These are phyloP conservation scores for Starmerella etchellsii DNA, from an alignment of 805 yeast genomes.

Conservation along the genomic window DNA sequence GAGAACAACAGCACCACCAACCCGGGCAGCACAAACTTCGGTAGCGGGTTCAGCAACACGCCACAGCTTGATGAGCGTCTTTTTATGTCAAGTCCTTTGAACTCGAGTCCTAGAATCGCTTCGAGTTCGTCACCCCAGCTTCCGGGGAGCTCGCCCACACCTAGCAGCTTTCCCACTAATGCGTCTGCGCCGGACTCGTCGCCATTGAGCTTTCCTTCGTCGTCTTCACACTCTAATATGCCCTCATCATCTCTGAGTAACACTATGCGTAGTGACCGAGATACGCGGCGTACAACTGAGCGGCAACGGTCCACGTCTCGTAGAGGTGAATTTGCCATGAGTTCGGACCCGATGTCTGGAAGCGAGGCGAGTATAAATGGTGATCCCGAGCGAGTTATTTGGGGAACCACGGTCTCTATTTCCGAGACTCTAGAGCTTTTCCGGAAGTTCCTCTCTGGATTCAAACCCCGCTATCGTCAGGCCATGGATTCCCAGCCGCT, in stretches of 20 bases:
- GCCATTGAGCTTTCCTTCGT: constrained; percentile 18
- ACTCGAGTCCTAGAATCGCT: constrained; percentile 5
- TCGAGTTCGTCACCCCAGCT: not conserved
- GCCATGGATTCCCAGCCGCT: constrained; percentile 31
- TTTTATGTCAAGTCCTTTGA: constrained; percentile 14
- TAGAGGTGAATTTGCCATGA: constrained; percentile 18
- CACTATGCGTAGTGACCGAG: constrained; percentile 16
- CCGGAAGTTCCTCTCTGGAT: constrained; percentile 70
- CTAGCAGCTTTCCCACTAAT: not conserved
- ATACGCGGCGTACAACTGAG: constrained; percentile 8
- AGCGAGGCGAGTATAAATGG: constrained; percentile 6
- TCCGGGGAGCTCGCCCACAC: not conserved
- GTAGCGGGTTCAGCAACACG: not conserved
- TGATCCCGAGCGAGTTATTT: constrained; percentile 81
- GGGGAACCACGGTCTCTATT: constrained; percentile 97
- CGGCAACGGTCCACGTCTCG: constrained; percentile 4
- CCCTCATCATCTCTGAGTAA: constrained; percentile 13
- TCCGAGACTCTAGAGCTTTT: constrained; percentile 72
- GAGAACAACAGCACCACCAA: no score
- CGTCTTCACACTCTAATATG: constrained; percentile 12
- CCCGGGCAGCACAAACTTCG: no score
- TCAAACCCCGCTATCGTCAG: constrained; percentile 64
- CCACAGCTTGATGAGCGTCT: constrained; percentile 7
- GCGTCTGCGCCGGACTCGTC: constrained; percentile 15
- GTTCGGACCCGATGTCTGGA: constrained; percentile 5